These are phyloP conservation scores for Lasiosphaeriaceae sp. DNA, from an alignment of 495 filamentous ascomycete species.

Conservation along the genomic window DNA sequence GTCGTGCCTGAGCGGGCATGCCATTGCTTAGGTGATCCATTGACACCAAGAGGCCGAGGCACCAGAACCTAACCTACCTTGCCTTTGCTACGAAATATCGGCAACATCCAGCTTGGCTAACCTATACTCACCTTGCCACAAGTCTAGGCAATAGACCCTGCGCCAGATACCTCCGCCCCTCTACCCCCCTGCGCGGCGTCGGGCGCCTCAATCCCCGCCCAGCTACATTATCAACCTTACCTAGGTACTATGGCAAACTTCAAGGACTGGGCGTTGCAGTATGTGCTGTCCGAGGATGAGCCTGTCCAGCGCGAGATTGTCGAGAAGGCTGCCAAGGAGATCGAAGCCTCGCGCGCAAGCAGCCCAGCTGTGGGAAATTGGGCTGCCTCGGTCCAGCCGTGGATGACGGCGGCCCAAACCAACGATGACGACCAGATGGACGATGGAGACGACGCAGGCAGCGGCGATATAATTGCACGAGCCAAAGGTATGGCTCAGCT, in stretches of 20 bases:
- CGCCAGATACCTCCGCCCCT: neutral
- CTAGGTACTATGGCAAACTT: slow-evolving; percentile 36
- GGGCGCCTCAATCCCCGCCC: slow-evolving; percentile 1
- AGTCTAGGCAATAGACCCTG: neutral
- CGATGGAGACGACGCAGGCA: slow-evolving; percentile 29
- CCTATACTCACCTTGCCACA: too few relatives aligned
- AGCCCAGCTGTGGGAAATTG: slow-evolving; percentile 42
- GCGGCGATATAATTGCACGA: slow-evolving; percentile 40
- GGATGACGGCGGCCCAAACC: slow-evolving; percentile 35
- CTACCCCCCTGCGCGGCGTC: neutral
- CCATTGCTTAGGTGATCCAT: neutral
- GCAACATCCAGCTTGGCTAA: too few relatives aligned
- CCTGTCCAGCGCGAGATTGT: slow-evolving; percentile 28
- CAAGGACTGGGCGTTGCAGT: slow-evolving; percentile 44
- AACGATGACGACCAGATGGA: slow-evolving; percentile 25
- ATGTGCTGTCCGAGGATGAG: slow-evolving; percentile 45
- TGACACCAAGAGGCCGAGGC: neutral
- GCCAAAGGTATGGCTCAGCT: slow-evolving; percentile 28
- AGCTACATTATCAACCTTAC: neutral
- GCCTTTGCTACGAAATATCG: too few relatives aligned
- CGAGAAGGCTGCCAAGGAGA: slow-evolving; percentile 40
- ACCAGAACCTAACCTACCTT: too few relatives aligned
- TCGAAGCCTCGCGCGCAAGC: slow-evolving; percentile 39
- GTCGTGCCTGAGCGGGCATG: neutral
- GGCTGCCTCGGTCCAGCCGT: slow-evolving; percentile 45